These are phyloP conservation scores for Gentiana straminea DNA, from an alignment of 257 asterid species.

Conservation along the genomic window DNA sequence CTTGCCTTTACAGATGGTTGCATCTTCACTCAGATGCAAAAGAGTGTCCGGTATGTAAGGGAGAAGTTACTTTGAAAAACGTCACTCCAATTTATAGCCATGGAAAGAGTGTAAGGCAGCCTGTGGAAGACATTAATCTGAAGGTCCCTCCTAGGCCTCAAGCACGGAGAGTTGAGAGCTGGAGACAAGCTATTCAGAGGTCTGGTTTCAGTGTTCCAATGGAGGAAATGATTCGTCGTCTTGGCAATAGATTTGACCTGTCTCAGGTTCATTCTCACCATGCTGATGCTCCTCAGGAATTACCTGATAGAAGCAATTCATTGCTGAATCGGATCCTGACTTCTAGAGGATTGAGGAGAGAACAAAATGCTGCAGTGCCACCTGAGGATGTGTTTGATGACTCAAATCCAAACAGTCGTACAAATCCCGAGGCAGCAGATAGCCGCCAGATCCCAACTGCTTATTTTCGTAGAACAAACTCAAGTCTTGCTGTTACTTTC, in stretches of 20 bases:
- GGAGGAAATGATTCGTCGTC: slow-evolving; percentile 88
- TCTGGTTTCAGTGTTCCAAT: slow-evolving; percentile 57
- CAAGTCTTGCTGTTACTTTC: slow-evolving; percentile 47
- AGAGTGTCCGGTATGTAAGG: slow-evolving; percentile 95
- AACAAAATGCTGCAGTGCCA: slow-evolving; percentile 28
- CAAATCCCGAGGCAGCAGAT: slow-evolving; percentile 36
- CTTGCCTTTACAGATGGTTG: slow-evolving; percentile 88
- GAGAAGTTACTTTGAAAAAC: slow-evolving; percentile 65
- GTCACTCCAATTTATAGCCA: slow-evolving; percentile 89
- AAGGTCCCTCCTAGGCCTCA: slow-evolving; percentile 65
- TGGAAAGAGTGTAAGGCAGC: slow-evolving; percentile 32
- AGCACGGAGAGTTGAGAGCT: slow-evolving; percentile 51
- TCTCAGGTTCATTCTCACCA: slow-evolving; percentile 37
- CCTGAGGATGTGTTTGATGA: slow-evolving; percentile 46
- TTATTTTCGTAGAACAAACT: slow-evolving; percentile 50
- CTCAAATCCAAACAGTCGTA: slow-evolving; percentile 43
- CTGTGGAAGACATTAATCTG: slow-evolving; percentile 32
- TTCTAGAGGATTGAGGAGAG: slow-evolving; percentile 69
- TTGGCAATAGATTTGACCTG: slow-evolving; percentile 36
- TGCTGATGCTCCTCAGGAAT: slow-evolving; percentile 32
- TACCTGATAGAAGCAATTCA: slow-evolving; percentile 61
- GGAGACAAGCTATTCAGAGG: slow-evolving; percentile 59
- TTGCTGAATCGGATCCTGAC: slow-evolving; percentile 62
- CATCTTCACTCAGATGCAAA: slow-evolving; percentile 81
- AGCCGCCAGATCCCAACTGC: slow-evolving; percentile 42